Evolutionary conservation across 495 filamentous ascomycete genomes (phyloP).

Genomic region (Haplographium delicatum): DNA sequence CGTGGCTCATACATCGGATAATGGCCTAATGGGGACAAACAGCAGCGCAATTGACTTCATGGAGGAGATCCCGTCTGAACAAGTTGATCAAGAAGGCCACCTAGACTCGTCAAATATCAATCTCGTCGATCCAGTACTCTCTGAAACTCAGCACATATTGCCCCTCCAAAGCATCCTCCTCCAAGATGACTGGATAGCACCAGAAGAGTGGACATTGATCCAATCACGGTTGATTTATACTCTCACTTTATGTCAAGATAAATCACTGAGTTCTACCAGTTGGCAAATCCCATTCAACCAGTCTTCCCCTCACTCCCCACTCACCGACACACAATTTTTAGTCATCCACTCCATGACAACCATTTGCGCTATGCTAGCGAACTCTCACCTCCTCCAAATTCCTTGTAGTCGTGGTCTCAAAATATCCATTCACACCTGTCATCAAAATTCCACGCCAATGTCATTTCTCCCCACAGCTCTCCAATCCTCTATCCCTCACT

Average conservation of each 20-base stretch:
- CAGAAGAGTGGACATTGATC: background rate
- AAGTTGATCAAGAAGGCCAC: no score
- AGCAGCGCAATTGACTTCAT: background rate
- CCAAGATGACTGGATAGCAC: background rate
- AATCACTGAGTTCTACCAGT: background rate
- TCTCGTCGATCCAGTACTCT: background rate
- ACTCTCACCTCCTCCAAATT: conserved; percentile 3
- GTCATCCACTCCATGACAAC: background rate
- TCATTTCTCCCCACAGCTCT: conserved; percentile 3
- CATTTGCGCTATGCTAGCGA: conserved; percentile 4
- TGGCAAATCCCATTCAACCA: no score
- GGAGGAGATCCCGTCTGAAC: no score
- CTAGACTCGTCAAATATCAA: no score
- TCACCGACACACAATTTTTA: background rate
- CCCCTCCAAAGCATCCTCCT: background rate
- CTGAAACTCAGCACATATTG: background rate
- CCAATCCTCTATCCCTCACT: conserved; percentile 7
- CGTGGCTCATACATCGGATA: background rate
- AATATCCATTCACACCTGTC: background rate
- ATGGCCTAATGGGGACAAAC: background rate
- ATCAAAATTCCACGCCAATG: background rate
- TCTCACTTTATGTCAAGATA: background rate
- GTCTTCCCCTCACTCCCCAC: background rate
- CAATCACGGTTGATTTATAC: no score
- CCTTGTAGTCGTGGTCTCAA: background rate